phyloP scores from a whole-genome alignment of 208 protist genomes.

The Trypanosoma conorhini region DNA sequence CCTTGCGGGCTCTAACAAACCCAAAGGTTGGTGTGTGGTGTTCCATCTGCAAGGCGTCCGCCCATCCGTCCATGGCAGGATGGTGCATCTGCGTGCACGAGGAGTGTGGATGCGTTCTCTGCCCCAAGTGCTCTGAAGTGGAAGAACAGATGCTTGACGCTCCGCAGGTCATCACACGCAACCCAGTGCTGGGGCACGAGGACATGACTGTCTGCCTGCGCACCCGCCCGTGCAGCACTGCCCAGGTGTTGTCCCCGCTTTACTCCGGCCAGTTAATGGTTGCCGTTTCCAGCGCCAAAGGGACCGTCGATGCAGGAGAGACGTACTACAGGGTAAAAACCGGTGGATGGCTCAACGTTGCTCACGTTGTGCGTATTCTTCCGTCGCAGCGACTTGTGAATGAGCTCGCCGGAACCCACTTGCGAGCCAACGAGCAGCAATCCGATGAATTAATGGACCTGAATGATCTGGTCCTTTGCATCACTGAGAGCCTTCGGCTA shows the following conservation, averaged over 20 bases:
- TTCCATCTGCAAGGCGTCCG: conserved; percentile 59
- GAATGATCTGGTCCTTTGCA: conserved; percentile 34
- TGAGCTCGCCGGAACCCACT: conserved; percentile 38
- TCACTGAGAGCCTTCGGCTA: conserved; percentile 66
- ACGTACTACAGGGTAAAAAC: conserved; percentile 69
- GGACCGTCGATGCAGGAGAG: conserved; percentile 37
- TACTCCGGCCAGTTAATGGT: conserved; percentile 64
- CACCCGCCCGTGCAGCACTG: conserved; percentile 55
- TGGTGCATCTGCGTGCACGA: conserved; percentile 61
- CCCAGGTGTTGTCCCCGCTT: conserved; percentile 64
- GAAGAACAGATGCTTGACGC: conserved; percentile 59
- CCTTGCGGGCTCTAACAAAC: conserved; percentile 25
- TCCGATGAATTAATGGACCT: conserved; percentile 6
- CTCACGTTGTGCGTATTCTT: conserved; percentile 63
- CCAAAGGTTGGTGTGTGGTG: conserved; percentile 39
- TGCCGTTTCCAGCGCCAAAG: conserved; percentile 62
- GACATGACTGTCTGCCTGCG: conserved; percentile 46
- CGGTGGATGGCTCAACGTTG: conserved; percentile 75
- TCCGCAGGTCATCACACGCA: conserved; percentile 71
- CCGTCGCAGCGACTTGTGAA: conserved; percentile 45
- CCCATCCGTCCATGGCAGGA: conserved; percentile 41
- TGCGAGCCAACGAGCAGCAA: conserved; percentile 19
- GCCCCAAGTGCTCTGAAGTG: conserved; percentile 80
- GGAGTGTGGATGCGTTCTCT: conserved; percentile 56
- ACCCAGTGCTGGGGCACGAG: conserved; percentile 51